Conservation (phyloP, 1,284 basidiomycete species). For the Phylloporus sp. region DNA sequence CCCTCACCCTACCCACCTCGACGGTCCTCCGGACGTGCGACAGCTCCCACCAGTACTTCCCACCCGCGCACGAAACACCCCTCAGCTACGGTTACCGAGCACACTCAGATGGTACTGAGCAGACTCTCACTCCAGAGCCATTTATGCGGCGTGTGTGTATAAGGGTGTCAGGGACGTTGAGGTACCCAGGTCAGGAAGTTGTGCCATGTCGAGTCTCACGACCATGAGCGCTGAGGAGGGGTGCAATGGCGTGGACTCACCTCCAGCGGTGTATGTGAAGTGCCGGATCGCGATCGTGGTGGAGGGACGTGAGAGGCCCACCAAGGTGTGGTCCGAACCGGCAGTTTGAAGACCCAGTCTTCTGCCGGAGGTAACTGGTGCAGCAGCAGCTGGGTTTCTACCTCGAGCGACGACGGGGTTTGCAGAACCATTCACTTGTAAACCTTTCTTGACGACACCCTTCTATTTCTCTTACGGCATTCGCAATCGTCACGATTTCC, state of each 20-base stretch:
- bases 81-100: slow-evolving; percentile 66
- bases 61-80: slow-evolving; percentile 46
- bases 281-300: slow-evolving; percentile 59
- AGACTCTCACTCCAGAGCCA: slow-evolving; percentile 72
- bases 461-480: too few relatives aligned
- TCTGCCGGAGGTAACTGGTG: too few relatives aligned
- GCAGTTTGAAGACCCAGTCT: too few relatives aligned
- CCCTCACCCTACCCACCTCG: slow-evolving; percentile 55
- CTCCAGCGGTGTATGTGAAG: slow-evolving; percentile 80
- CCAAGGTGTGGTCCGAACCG: too few relatives aligned
- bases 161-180: slow-evolving; percentile 79
- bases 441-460: too few relatives aligned
- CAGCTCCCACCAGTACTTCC: slow-evolving; percentile 41
- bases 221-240: slow-evolving; percentile 66
- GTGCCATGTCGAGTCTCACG: slow-evolving; percentile 51
- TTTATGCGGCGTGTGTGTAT: slow-evolving; percentile 84
- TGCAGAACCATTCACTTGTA: too few relatives aligned
- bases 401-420: too few relatives aligned
- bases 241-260: slow-evolving; percentile 47
- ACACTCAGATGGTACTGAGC: slow-evolving; percentile 75
- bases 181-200: slow-evolving; percentile 44
- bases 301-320: slow-evolving; percentile 44
- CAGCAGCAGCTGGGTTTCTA: too few relatives aligned
- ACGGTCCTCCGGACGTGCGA: slow-evolving; percentile 72
- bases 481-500: too few relatives aligned